Evolutionary conservation across 768 basidiomycete species (phyloP).

Genomic region (Pholiota conissans): DNA sequence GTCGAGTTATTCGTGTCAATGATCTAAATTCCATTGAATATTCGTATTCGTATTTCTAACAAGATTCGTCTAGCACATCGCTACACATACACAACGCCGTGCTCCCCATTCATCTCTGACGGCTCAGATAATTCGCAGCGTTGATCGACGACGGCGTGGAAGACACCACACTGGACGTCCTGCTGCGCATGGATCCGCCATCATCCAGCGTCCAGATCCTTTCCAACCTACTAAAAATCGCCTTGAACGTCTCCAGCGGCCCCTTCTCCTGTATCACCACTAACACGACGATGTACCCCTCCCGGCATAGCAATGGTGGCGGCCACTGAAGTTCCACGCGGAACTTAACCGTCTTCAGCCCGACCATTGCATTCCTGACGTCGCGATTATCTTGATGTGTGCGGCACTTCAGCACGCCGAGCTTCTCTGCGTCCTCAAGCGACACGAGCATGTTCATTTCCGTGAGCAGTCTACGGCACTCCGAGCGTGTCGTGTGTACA

Average conservation of each 20-base stretch:
- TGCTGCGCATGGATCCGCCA: not conserved
- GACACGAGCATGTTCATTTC: conserved; percentile 69
- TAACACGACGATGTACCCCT: conserved; percentile 50
- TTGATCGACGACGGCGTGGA: conserved; percentile 8
- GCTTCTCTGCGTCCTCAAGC: conserved; percentile 61
- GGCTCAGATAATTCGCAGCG: conserved; percentile 1
- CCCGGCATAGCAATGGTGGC: conserved; percentile 45
- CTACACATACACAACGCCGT: no score
- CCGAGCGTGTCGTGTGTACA: conserved; percentile 64
- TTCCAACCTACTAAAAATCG: conserved; percentile 64
- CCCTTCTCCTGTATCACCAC: conserved; percentile 84
- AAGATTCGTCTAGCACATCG: no score
- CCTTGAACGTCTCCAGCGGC: conserved; percentile 78
- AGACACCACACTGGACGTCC: conserved; percentile 5
- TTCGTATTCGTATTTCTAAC: no score
- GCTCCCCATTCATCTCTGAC: not conserved
- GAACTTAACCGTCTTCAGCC: conserved; percentile 76
- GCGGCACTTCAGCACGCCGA: conserved; percentile 74
- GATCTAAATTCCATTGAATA: no score
- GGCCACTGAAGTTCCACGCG: conserved; percentile 67
- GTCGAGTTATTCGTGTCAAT: no score
- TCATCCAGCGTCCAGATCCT: conserved; percentile 69
- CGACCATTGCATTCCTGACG: conserved; percentile 47
- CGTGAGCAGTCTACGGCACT: conserved; percentile 73
- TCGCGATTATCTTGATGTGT: conserved; percentile 66